Base-by-base conservation (phyloP, 2,329 filamentous ascomycete species). In the Emmonsia crescens region DNA sequence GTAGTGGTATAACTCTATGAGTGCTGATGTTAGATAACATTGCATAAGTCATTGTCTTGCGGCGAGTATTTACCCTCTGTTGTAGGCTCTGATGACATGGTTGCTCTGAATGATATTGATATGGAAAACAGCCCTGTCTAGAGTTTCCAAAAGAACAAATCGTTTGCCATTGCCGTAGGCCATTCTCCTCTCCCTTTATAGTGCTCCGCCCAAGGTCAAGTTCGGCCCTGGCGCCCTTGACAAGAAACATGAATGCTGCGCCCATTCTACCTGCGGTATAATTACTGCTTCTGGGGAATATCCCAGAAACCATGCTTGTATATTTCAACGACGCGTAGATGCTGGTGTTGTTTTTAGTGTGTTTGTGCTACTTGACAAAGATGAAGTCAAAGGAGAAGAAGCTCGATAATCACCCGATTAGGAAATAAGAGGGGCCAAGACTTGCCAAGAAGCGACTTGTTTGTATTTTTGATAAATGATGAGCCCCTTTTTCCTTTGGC, bases 371-470 rank as follows among this genome's bases (percentile, higher is more conserved):
- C 10, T 6, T 40, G 55, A 8, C n/a, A n/a, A n/a, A 36, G 16
- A 19, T 44, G 21, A 46, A 4, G n/a, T 33, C n/a, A 48, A 21
- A 14, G 31, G 14, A 14, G 42, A 8, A 38, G 12, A 38, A 40
- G 42, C 27, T 33, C 27, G 12, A 49, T 59, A n/a, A n/a, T n/a
- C n/a, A 38, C 57, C 57, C 21, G 33, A 51, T 51, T 31, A 38
- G 57, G 57, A 59, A 38, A 59, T 49, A 59, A 51, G 33, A 3
- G 21, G 27, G 57, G 57, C 57, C 57, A 59, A 59, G 44, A 59
- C 6, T 12, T 33, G 42, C 14, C 46, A 3, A 49, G 19, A 24
- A 8, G 19, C 12, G 2, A 8, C 33, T 36, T 36, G 5, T 5
- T 3, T n/a, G n/a, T n/a, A n/a, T n/a, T n/a, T n/a, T n/a, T n/a